Conservation (phyloP, 768 basidiomycete genomes). For the Calocera cornea region DNA sequence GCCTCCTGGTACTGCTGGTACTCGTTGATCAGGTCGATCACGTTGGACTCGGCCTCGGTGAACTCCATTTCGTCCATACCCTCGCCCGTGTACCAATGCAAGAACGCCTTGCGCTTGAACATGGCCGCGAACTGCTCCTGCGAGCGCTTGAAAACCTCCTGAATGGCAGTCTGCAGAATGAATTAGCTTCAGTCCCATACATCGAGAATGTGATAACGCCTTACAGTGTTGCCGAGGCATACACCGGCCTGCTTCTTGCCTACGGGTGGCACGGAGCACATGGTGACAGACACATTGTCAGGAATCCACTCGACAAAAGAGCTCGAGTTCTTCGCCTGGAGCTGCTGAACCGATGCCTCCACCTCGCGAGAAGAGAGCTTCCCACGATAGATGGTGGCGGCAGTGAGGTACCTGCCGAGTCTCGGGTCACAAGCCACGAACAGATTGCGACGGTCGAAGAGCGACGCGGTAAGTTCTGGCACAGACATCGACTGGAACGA, state of each 20-base stretch:
- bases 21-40: constrained; percentile 57
- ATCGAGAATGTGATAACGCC: neutral
- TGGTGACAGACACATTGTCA: constrained; percentile 73
- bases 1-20: constrained; percentile 16
- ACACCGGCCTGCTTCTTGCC: constrained; percentile 50
- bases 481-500: constrained; percentile 49
- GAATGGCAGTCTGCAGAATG: constrained; percentile 37
- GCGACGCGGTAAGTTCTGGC: constrained; percentile 57
- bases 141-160: constrained; percentile 72
- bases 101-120: constrained; percentile 74
- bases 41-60: constrained; percentile 75
- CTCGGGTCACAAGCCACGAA: constrained; percentile 75
- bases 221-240: constrained; percentile 10
- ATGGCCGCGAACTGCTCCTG: constrained; percentile 55
- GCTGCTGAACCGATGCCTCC: constrained; percentile 53
- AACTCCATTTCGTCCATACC: constrained; percentile 83
- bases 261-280: constrained; percentile 72
- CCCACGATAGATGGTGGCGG: constrained; percentile 78
- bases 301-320: constrained; percentile 90
- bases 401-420: constrained; percentile 72
- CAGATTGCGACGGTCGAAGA: constrained; percentile 69
- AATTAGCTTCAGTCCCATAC: neutral
- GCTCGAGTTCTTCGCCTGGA: constrained; percentile 61
- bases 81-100: constrained; percentile 85
- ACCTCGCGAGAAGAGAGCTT: constrained; percentile 70